Base-by-base conservation (phyloP, 2,329 filamentous ascomycete genomes). In the Colletotrichum liriopes region DNA sequence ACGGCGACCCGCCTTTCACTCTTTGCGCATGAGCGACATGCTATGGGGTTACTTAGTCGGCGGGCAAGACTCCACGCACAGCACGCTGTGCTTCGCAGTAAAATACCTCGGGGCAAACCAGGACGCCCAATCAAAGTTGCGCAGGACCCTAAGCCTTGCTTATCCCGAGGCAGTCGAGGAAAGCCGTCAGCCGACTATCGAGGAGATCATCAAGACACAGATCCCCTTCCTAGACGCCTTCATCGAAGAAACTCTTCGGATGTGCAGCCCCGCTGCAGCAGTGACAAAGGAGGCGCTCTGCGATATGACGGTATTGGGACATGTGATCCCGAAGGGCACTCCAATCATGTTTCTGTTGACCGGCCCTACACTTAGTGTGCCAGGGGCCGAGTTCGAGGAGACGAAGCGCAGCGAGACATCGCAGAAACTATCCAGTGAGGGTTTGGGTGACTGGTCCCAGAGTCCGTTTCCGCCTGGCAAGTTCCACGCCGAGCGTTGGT, bases 161-260 rank as follows among this genome's bases (percentile, higher is more conserved):
- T 74, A 78, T 8, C 29, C 74, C 1, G 29, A 66, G 2, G 79
- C 79, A 0, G 11, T 39, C 5, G 45, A 63, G 0, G 75, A 77
- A 45, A 41, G 51, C 18, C 77, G 78, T 3, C 29, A 56, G 4
- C 79, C 78, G 0, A 77, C 72, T 1, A 55, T 67, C 7, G 39
- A 66, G 0, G 79, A 81, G 72, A 69, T 81, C 35, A 43, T 63
- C 49, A 23, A 67, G 23, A 60, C 74, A 4, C 67, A 66, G 5
- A 62, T 77, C 0, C 78, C 78, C 2, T 82, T 79, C 61, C 75
- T 81, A 23, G 79, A 81, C n/a, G 80, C 79, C 6, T 64, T 78
- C 18, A 73, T 81, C 5, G 78, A 81, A 52, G 80, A 83, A 71
- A 75, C 77, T 3, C 72, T 80, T 3, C 80, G 81, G 6, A 23